These are phyloP conservation scores for Lachancea quebecensis DNA, from an alignment of 805 yeast genomes.

Conservation along the genomic window DNA sequence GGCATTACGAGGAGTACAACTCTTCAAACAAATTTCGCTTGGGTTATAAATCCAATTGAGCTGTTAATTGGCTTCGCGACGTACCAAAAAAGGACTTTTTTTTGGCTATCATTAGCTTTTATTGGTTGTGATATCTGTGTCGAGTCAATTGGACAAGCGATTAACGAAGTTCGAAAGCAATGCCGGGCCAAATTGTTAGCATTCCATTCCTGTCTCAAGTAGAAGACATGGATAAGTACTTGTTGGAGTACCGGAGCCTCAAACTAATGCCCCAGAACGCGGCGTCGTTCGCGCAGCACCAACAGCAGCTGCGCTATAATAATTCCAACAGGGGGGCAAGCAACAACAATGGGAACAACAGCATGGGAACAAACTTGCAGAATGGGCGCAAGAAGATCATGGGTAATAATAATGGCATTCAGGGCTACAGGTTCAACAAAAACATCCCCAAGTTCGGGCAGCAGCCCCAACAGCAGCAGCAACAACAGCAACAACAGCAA, in stretches of 20 bases:
- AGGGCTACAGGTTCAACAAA: conserved; percentile 12
- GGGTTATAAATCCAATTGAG: background rate
- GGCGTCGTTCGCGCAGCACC: conserved; percentile 3
- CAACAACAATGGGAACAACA: conserved; percentile 4
- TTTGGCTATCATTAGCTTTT: too few species aligned
- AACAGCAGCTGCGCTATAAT: conserved; percentile 8
- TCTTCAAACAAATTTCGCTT: background rate
- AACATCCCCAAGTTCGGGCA: conserved; percentile 11
- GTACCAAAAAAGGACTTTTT: too few species aligned
- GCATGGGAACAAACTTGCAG: conserved; percentile 1
- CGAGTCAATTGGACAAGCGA: background rate
- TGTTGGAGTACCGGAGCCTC: conserved; percentile 22
- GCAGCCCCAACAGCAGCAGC: conserved; percentile 8
- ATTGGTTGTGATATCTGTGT: too few species aligned
- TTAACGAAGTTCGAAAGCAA: conserved; percentile 3
- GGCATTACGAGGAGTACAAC: background rate
- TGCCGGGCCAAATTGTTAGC: conserved; percentile 29
- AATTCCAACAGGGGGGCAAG: conserved; percentile 1
- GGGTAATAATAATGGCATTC: conserved; percentile 1
- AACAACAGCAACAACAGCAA: conserved; percentile 9
- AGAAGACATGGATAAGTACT: conserved; percentile 31
- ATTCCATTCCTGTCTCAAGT: conserved; percentile 31
- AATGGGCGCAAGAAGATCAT: conserved; percentile 5
- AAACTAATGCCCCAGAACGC: conserved; percentile 16
- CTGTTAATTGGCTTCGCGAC: background rate